Conservation (phyloP, 2,329 filamentous ascomycete genomes). For the Aspergillus aculeatus region DNA sequence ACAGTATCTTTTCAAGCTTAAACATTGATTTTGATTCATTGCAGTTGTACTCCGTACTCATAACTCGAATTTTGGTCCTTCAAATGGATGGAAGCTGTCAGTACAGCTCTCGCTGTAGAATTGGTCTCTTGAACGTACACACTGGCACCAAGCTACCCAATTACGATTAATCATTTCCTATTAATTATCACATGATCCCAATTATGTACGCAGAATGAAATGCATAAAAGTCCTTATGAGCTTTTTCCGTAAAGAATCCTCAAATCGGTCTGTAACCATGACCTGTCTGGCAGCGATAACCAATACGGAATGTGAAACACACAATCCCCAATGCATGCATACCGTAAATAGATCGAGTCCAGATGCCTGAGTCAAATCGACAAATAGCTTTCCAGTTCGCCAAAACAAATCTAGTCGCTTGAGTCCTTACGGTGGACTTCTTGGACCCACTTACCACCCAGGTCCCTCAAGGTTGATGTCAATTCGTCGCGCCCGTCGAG, state of each 20-base stretch:
- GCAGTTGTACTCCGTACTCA: too few species aligned
- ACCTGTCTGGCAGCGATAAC: not conserved
- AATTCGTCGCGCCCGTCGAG: slow-evolving; percentile 68
- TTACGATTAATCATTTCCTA: not conserved
- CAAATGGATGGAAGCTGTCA: too few species aligned
- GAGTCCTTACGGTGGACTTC: slow-evolving; percentile 30
- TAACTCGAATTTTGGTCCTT: too few species aligned
- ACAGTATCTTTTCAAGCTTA: too few species aligned
- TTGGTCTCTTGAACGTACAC: not conserved
- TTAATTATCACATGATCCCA: not conserved
- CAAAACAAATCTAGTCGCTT: slow-evolving; percentile 1
- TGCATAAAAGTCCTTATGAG: not conserved
- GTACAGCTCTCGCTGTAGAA: too few species aligned
- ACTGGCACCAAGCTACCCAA: not conserved
- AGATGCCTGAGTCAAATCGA: not conserved
- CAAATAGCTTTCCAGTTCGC: not conserved
- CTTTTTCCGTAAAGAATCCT: not conserved
- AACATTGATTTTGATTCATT: too few species aligned
- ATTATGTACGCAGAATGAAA: slow-evolving; percentile 1
- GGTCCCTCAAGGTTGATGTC: slow-evolving; percentile 66
- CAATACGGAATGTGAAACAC: not conserved
- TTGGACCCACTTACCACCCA: slow-evolving; percentile 68
- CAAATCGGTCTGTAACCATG: not conserved
- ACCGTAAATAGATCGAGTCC: not conserved
- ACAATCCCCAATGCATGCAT: not conserved